These are phyloP conservation scores for Myxozyma lipomycoides DNA, from an alignment of 805 yeast genomes.

Conservation along the genomic window DNA sequence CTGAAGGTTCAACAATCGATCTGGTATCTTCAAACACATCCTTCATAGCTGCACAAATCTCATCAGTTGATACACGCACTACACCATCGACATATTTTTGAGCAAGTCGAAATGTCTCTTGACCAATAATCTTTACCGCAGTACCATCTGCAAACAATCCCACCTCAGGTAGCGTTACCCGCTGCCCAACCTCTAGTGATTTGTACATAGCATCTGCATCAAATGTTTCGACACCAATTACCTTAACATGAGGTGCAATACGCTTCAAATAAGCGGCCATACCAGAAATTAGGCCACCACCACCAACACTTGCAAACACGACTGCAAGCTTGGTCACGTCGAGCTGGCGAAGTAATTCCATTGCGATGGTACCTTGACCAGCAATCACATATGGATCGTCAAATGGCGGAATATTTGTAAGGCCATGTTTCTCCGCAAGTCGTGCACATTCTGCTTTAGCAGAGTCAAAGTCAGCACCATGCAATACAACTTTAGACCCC, in stretches of 20 bases:
- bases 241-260: constrained; percentile 94
- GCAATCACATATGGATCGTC: constrained; percentile 98
- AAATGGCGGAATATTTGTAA: constrained; percentile 94
- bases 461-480: constrained; percentile 92
- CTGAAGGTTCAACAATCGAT: constrained; percentile 91
- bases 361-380: constrained; percentile 96
- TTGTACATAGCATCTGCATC: constrained; percentile 92
- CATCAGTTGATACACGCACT: constrained; percentile 81
- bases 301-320: constrained; percentile 90
- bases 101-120: constrained; percentile 83
- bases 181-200: constrained; percentile 55
- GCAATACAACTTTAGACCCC: constrained; percentile 90
- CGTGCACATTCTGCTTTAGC: constrained; percentile 88
- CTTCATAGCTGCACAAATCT: constrained; percentile 93
- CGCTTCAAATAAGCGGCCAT: constrained; percentile 85
- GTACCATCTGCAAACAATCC: constrained; percentile 99
- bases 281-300: constrained; percentile 95
- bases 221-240: constrained; percentile 92
- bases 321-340: constrained; percentile 58
- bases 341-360: constrained; percentile 86
- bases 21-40: constrained; percentile 96
- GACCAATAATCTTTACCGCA: constrained; percentile 86
- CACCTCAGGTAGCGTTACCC: constrained; percentile 60
- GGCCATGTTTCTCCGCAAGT: constrained; percentile 61
- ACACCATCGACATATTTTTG: constrained; percentile 82